Evolutionary conservation across 2,329 filamentous ascomycete species (phyloP).

Genomic region (Ophiocordyceps australis): DNA sequence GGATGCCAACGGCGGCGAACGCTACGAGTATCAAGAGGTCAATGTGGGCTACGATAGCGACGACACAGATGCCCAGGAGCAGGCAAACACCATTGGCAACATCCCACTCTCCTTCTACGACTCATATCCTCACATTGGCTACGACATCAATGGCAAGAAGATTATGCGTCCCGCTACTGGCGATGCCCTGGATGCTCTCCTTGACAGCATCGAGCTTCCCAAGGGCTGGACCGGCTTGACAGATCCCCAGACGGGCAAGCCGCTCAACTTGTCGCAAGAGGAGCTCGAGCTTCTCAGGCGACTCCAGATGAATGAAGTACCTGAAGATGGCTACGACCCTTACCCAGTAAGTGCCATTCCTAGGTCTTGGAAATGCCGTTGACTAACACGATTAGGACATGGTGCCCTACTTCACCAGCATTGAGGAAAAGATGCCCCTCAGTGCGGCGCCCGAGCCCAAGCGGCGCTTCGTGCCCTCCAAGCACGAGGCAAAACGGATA

Average conservation of each 20-base stretch:
- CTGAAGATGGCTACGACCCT: constrained; percentile 77
- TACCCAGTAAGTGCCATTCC: constrained; percentile 47
- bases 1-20: constrained; percentile 78
- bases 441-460: constrained; percentile 93
- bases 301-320: constrained; percentile 75
- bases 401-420: constrained; percentile 84
- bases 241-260: constrained; percentile 85
- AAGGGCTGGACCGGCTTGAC: constrained; percentile 96
- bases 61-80: constrained; percentile 66
- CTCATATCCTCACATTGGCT: constrained; percentile 93
- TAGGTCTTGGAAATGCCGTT: background rate
- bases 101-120: constrained; percentile 94
- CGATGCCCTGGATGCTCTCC: constrained; percentile 76
- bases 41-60: constrained; percentile 93
- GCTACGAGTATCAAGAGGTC: constrained; percentile 88
- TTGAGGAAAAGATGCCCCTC: constrained; percentile 83
- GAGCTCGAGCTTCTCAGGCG: constrained; percentile 79
- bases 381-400: constrained; percentile 37
- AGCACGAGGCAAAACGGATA: constrained; percentile 87
- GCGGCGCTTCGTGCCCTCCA: constrained; percentile 85
- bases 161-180: constrained; percentile 92
- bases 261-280: constrained; percentile 68
- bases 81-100: constrained; percentile 82
- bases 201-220: constrained; percentile 92
- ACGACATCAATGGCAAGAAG: constrained; percentile 96